These are phyloP conservation scores for Phaeosphaeriaceae sp. DNA, from an alignment of 2,329 filamentous ascomycete species.

Conservation along the genomic window DNA sequence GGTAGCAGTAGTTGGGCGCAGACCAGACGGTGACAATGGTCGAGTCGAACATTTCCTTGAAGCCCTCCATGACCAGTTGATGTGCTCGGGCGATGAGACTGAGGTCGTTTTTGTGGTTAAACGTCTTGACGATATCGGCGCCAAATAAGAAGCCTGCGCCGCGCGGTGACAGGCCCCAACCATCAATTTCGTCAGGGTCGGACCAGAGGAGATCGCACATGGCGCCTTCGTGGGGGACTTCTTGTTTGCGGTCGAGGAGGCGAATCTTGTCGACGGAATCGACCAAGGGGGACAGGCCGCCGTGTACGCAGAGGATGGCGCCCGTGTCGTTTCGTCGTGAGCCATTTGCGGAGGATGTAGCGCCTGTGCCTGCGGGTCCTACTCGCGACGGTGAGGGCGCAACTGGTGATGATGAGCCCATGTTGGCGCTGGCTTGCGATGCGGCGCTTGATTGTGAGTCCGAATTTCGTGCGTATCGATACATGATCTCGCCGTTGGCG, in stretches of 20 bases:
- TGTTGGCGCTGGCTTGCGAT: conserved; percentile 39
- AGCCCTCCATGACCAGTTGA: conserved; percentile 98
- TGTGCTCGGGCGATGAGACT: conserved; percentile 92
- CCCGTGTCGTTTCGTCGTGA: conserved; percentile 59
- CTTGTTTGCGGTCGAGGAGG: conserved; percentile 90
- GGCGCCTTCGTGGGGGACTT: conserved; percentile 96
- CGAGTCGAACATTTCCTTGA: conserved; percentile 94
- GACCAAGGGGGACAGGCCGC: conserved; percentile 87
- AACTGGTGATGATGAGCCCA: conserved; percentile 43
- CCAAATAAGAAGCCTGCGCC: conserved; percentile 97
- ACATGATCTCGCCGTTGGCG: conserved; percentile 79
- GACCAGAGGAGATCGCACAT: conserved; percentile 99
- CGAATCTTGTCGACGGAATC: conserved; percentile 96
- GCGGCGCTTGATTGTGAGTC: conserved; percentile 47
- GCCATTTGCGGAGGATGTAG: conserved; percentile 71
- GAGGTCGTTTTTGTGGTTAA: conserved; percentile 94
- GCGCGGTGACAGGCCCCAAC: conserved; percentile 92
- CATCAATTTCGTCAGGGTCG: conserved; percentile 96
- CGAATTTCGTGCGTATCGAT: conserved; percentile 66
- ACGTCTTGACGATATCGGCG: conserved; percentile 89
- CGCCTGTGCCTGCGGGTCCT: conserved; percentile 80
- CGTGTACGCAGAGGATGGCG: conserved; percentile 93
- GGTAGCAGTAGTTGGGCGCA: conserved; percentile 12
- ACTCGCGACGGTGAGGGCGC: conserved; percentile 59
- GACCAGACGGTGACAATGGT: conserved; percentile 90